phyloP scores from a whole-genome alignment of 352 stramenopile genomes.

The Albugo laibachii region DNA sequence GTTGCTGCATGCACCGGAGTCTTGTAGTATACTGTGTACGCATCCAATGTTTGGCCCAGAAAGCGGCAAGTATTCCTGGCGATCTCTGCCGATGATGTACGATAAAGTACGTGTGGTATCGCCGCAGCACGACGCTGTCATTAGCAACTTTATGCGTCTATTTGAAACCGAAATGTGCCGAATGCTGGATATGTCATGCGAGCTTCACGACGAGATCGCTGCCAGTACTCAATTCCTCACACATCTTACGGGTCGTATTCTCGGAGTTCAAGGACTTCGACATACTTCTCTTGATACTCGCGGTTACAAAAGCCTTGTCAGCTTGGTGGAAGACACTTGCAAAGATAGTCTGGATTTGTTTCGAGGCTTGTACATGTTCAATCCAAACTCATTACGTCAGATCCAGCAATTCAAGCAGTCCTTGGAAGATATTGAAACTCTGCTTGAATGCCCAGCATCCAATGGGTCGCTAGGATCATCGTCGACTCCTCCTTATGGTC shows the following conservation, averaged over 20 bases:
- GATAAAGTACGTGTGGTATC: constrained; percentile 80
- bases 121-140: constrained; percentile 30
- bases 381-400: constrained; percentile 77
- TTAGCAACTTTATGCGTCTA: constrained; percentile 86
- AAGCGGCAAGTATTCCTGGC: constrained; percentile 89
- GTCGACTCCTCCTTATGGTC: constrained; percentile 9
- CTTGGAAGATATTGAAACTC: constrained; percentile 23
- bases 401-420: constrained; percentile 58
- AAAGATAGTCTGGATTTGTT: constrained; percentile 97
- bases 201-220: constrained; percentile 90
- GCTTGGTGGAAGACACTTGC: constrained; percentile 91
- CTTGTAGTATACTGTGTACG: constrained; percentile 89
- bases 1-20: constrained; percentile 73
- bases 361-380: constrained; percentile 95
- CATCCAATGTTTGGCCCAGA: constrained; percentile 98
- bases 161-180: constrained; percentile 93
- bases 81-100: constrained; percentile 90
- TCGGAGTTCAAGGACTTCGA: constrained; percentile 75
- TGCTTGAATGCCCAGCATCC: constrained; percentile 13
- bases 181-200: constrained; percentile 93
- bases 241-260: constrained; percentile 92
- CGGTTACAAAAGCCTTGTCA: constrained; percentile 93
- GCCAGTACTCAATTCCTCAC: constrained; percentile 97
- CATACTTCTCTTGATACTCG: constrained; percentile 91
- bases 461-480: neutral